Evolutionary conservation across 345 rosid species (phyloP).

Genomic region (Salix dunnii): DNA sequence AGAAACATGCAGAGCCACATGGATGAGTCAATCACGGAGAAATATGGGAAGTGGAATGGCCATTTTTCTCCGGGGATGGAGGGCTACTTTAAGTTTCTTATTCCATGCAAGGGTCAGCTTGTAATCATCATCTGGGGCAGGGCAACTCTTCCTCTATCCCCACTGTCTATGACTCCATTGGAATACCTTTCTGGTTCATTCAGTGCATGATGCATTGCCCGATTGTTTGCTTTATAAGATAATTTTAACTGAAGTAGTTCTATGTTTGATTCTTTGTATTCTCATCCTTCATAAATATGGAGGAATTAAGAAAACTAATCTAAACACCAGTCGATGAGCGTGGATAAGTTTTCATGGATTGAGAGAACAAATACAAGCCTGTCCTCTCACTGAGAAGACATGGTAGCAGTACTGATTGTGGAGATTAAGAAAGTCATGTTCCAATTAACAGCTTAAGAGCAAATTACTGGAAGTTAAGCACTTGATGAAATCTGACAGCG

Average conservation of each 20-base stretch:
- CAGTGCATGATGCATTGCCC: background rate
- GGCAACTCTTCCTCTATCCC: background rate
- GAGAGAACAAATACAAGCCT: too few relatives aligned
- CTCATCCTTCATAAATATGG: background rate
- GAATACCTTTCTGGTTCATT: background rate
- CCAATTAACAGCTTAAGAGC: background rate
- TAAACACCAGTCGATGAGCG: too few relatives aligned
- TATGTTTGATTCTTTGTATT: background rate
- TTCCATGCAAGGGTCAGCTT: background rate
- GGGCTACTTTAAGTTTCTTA: background rate
- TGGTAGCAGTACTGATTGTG: background rate
- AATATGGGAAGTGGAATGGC: background rate
- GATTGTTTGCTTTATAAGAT: background rate
- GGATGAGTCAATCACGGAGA: slow-evolving; percentile 20
- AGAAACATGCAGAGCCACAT: background rate
- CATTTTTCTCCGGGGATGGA: background rate
- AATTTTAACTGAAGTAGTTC: background rate
- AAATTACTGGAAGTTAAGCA: background rate
- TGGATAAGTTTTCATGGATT: too few relatives aligned
- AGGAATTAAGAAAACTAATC: too few relatives aligned
- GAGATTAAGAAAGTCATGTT: background rate
- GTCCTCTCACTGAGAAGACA: too few relatives aligned
- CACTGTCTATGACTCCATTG: background rate
- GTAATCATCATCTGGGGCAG: background rate
- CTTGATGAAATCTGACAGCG: background rate